Conservation (phyloP, 2,329 filamentous ascomycete genomes). For the Chaetomium globosum region DNA sequence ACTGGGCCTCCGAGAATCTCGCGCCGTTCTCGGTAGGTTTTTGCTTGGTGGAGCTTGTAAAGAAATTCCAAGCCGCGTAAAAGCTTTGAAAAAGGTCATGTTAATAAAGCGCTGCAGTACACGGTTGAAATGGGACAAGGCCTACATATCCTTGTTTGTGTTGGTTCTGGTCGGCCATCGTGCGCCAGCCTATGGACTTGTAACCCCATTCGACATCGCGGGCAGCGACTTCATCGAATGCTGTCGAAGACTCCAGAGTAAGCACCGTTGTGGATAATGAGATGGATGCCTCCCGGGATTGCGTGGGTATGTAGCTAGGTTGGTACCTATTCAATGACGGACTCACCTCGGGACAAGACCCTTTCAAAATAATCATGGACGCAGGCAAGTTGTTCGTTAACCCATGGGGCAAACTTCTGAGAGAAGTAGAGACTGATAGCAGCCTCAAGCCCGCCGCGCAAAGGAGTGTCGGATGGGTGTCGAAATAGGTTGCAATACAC, state of each 20-base stretch:
- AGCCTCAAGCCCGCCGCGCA: neutral
- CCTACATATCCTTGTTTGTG: slow-evolving; percentile 17
- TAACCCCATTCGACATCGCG: slow-evolving; percentile 9
- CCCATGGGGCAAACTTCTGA: neutral
- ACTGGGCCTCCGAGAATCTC: no score
- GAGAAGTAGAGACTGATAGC: neutral
- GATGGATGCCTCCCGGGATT: neutral
- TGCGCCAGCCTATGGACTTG: neutral
- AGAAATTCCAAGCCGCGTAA: slow-evolving; percentile 7
- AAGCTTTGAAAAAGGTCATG: neutral
- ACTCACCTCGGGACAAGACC: slow-evolving; percentile 8
- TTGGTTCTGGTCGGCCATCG: neutral
- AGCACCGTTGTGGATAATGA: neutral
- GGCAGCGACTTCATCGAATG: slow-evolving; percentile 13
- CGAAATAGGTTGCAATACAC: slow-evolving; percentile 9
- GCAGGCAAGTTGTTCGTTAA: slow-evolving; percentile 14
- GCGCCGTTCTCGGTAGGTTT: no score
- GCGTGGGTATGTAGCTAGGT: no score
- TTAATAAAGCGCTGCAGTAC: neutral
- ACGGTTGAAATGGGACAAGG: neutral
- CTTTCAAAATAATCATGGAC: slow-evolving; percentile 17
- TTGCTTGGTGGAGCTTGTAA: neutral
- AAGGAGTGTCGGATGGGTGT: neutral
- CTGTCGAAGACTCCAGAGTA: neutral
- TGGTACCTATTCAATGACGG: neutral